Evolutionary conservation across 208 protist species (phyloP), one percentile per base, ranked within the genome.

Genomic region (Trypanosoma lewisi): DNA sequence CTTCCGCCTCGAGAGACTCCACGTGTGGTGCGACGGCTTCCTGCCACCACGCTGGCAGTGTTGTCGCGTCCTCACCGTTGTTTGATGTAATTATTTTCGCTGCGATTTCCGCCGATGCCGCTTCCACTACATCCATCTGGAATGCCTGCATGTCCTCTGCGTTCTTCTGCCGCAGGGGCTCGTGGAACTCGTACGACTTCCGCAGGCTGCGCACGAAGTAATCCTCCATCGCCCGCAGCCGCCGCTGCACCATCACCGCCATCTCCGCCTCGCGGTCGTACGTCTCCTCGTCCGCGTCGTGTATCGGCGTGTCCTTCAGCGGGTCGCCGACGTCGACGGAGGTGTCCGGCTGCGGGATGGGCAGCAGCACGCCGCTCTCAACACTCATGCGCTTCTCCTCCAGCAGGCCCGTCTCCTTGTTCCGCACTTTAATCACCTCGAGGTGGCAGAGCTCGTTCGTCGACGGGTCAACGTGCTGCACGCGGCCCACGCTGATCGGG

Each of bases 171-270:
- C 73, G 80, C 34, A 89, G 77, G 6, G 72, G 48, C 19, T 75
- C 58, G 52, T 95, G 89, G 51, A 82, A 93, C 42, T 82, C 76
- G 61, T 95, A 74, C 23, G 80, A 66, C 17, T 64, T 19, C 47
- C 66, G 53, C 16, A 95, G 80, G 17, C 66, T 73, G 7, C 73
- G 9, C 39, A 91, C 81, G 73, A 92, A 92, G 75, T 95, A 72
- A n/a, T 90, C 56, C 54, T 95, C 89, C 81, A 95, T 91, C 25
- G 83, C 89, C 0, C 78, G 78, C 56, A 95, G 78, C 1, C 81
- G 78, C 8, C 79, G 72, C 72, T 90, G 73, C 30, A 88, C 75
- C 44, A 95, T 69, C 37, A 91, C 53, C 33, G 84, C 73, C 60
- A 86, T 77, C 67, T 95, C 89, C 49, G 72, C 76, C 49, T 64